phyloP scores from a whole-genome alignment of 768 basidiomycete genomes.

The Termitomyces titanicus region DNA sequence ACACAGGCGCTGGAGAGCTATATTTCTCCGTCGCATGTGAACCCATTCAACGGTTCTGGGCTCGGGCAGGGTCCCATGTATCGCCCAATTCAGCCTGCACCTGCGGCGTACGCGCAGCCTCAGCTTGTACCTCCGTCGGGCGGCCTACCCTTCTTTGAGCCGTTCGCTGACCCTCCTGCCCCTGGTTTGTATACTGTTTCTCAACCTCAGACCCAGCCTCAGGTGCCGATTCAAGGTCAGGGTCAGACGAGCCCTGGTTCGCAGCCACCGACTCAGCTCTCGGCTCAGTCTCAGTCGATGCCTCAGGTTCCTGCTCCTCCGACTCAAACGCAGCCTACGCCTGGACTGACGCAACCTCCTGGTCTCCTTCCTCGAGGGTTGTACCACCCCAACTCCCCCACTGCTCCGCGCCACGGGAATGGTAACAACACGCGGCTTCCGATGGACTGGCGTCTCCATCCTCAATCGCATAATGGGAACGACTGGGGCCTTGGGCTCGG shows the following conservation, averaged over 20 bases:
- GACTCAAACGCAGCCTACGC: constrained; percentile 4
- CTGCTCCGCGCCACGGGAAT: neutral
- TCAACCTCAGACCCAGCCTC: neutral
- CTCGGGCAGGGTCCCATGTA: neutral
- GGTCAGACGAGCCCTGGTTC: neutral
- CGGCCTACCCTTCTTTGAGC: constrained; percentile 46
- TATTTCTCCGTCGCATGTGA: constrained; percentile 4
- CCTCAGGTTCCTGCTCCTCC: neutral
- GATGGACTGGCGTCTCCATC: constrained; percentile 37
- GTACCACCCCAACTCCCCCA: neutral
- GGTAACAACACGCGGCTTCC: constrained; percentile 10
- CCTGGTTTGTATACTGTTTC: constrained; percentile 18
- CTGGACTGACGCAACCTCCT: neutral
- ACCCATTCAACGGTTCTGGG: neutral
- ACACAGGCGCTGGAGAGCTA: constrained; percentile 15
- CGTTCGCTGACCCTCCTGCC: constrained; percentile 43
- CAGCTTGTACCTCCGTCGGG: constrained; percentile 14
- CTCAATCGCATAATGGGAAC: constrained; percentile 18
- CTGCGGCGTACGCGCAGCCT: constrained; percentile 8
- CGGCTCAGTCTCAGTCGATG: neutral
- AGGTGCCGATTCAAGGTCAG: neutral
- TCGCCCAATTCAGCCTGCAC: constrained; percentile 1
- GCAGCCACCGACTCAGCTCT: neutral
- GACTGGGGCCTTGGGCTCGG: constrained; percentile 3
- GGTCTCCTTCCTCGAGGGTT: constrained; percentile 6